Percentiles rank a stretch among this genome's conserved stretches.
These are phyloP conservation scores for Orychophragmus violaceus DNA, from an alignment of 345 rosid species.

Conservation along the genomic window DNA sequence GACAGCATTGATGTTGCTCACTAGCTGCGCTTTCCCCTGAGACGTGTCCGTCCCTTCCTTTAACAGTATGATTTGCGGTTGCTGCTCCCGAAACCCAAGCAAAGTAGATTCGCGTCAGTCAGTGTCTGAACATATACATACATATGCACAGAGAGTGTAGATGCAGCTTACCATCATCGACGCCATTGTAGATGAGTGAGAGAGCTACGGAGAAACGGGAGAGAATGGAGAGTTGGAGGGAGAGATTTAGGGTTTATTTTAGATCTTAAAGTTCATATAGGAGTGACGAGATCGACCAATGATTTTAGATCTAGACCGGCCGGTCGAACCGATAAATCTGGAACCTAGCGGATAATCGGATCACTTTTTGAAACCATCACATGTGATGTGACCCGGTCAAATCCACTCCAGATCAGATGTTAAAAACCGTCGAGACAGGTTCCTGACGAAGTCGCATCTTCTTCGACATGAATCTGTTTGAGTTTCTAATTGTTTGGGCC, in stretches of 20 bases:
- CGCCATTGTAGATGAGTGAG: slow-evolving; percentile 34
- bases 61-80: slow-evolving; percentile 95
- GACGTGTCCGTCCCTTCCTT: slow-evolving; percentile 99
- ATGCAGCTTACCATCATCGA: slow-evolving; percentile 40
- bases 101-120: background rate
- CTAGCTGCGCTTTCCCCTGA: slow-evolving; percentile 89
- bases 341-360: background rate
- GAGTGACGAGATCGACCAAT: background rate
- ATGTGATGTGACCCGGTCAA: background rate
- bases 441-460: too few relatives aligned
- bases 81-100: slow-evolving; percentile 43
- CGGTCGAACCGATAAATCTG: slow-evolving; percentile 6
- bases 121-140: background rate
- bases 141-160: background rate
- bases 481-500: background rate
- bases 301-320: slow-evolving; percentile 21
- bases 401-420: background rate
- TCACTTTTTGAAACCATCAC: background rate
- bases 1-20: slow-evolving; percentile 97
- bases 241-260: slow-evolving; percentile 31
- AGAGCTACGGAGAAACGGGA: slow-evolving; percentile 1
- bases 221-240: background rate
- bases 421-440: background rate
- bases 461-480: too few relatives aligned
- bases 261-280: slow-evolving; percentile 5